phyloP scores from a whole-genome alignment of 306 rosid species.

The Dicorynia guianensis region DNA sequence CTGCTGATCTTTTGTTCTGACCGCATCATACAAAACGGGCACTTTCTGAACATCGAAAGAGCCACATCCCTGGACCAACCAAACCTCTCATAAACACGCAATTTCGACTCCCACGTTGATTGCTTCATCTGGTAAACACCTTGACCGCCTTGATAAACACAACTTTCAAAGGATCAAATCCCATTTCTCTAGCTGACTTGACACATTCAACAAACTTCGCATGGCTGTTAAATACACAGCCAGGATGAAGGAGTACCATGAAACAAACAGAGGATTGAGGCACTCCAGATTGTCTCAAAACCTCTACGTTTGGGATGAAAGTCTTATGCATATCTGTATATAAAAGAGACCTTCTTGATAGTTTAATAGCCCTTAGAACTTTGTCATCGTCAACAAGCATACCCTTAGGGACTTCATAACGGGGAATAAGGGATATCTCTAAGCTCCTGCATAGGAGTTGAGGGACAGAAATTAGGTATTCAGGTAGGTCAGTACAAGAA shows the following conservation, averaged over 20 bases:
- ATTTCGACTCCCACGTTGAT: constrained; percentile 19
- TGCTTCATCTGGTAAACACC: not conserved
- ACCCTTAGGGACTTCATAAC: constrained; percentile 31
- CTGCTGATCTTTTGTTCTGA: not conserved
- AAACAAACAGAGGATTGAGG: not conserved
- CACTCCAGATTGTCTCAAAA: constrained; percentile 40
- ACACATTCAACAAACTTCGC: not conserved
- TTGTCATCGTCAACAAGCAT: constrained; percentile 34
- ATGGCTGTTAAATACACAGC: not conserved
- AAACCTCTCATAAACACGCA: constrained; percentile 25
- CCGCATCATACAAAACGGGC: constrained; percentile 19
- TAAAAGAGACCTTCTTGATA: too few species aligned
- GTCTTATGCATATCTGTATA: not conserved
- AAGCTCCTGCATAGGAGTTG: constrained; percentile 27
- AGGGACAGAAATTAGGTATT: not conserved
- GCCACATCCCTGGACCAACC: constrained; percentile 34
- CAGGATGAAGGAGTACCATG: not conserved
- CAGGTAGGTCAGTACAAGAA: constrained; percentile 34
- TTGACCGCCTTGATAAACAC: constrained; percentile 23
- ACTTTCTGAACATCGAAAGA: constrained; percentile 33
- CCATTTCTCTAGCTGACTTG: constrained; percentile 28
- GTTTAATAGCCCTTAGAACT: constrained; percentile 8
- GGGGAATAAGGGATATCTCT: constrained; percentile 37
- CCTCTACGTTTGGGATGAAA: constrained; percentile 19
- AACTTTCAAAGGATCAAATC: not conserved